phyloP scores from a whole-genome alignment of 192 early-diverging fungal genomes.

The Podila clonocystis region DNA sequence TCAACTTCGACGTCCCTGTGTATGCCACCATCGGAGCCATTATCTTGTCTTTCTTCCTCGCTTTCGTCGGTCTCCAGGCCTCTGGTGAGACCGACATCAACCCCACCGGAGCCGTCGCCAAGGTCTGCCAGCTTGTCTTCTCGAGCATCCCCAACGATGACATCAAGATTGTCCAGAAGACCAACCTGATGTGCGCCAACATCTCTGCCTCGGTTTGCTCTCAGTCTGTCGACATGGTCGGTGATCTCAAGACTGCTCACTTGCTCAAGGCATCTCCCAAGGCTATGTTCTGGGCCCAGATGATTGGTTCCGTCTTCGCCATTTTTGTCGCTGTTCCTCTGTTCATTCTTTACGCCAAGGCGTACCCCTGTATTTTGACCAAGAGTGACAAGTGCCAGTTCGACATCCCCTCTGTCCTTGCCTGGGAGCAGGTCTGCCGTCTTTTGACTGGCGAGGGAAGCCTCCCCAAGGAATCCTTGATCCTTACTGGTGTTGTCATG shows the following conservation, averaged over 20 bases:
- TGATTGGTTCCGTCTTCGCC: slow-evolving; percentile 68
- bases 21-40: slow-evolving; percentile 69
- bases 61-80: slow-evolving; percentile 72
- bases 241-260: slow-evolving; percentile 77
- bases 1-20: slow-evolving; percentile 65
- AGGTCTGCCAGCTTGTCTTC: slow-evolving; percentile 73
- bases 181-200: slow-evolving; percentile 71
- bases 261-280: slow-evolving; percentile 69
- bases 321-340: slow-evolving; percentile 65
- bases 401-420: slow-evolving; percentile 41
- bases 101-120: slow-evolving; percentile 71
- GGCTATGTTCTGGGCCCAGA: slow-evolving; percentile 73
- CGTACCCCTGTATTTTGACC: slow-evolving; percentile 70
- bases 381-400: slow-evolving; percentile 50
- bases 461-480: slow-evolving; percentile 49
- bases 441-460: slow-evolving; percentile 54
- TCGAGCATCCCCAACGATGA: slow-evolving; percentile 57
- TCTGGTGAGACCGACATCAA: slow-evolving; percentile 76
- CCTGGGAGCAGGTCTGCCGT: slow-evolving; percentile 56
- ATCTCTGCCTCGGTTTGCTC: slow-evolving; percentile 64
- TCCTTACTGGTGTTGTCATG: slow-evolving; percentile 56
- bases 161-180: slow-evolving; percentile 54
- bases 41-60: slow-evolving; percentile 70
- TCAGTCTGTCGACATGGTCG: slow-evolving; percentile 76
- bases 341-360: slow-evolving; percentile 67